Conservation (phyloP, 345 rosid genomes). For the Ailanthus altissimus region DNA sequence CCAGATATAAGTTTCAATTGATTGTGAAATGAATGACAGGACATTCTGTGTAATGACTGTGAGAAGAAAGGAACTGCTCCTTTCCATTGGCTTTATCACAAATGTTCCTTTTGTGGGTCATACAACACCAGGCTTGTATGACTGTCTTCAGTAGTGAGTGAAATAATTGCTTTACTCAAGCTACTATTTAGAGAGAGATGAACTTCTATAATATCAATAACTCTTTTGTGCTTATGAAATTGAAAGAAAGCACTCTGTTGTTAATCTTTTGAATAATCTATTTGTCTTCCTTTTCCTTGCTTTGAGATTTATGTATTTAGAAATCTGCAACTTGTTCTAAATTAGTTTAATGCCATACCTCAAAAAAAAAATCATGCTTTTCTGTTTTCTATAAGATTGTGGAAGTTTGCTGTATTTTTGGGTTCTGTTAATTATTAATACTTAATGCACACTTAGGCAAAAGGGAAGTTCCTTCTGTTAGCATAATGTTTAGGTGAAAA, state of each 20-base stretch:
- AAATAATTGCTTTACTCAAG: conserved; percentile 16
- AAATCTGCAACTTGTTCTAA: background rate
- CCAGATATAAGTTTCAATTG: background rate
- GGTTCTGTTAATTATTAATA: background rate
- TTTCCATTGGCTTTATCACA: conserved; percentile 71
- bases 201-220: background rate
- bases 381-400: background rate
- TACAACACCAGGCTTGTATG: conserved; percentile 67
- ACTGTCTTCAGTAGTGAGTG: conserved; percentile 17
- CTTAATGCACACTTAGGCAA: background rate
- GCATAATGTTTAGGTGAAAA: background rate
- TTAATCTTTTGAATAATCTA: conserved; percentile 10
- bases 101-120: conserved; percentile 59
- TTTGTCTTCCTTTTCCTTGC: background rate
- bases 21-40: conserved; percentile 35
- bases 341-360: background rate
- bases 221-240: background rate
- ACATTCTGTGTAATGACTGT: conserved; percentile 70
- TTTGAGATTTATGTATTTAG: background rate
- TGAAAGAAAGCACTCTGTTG: background rate
- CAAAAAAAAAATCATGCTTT: too few species aligned
- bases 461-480: background rate
- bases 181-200: background rate
- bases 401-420: background rate
- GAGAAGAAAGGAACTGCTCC: conserved; percentile 61